Evolutionary conservation across 1,284 basidiomycete species (phyloP).

Genomic region (Clitocybe nebularis): DNA sequence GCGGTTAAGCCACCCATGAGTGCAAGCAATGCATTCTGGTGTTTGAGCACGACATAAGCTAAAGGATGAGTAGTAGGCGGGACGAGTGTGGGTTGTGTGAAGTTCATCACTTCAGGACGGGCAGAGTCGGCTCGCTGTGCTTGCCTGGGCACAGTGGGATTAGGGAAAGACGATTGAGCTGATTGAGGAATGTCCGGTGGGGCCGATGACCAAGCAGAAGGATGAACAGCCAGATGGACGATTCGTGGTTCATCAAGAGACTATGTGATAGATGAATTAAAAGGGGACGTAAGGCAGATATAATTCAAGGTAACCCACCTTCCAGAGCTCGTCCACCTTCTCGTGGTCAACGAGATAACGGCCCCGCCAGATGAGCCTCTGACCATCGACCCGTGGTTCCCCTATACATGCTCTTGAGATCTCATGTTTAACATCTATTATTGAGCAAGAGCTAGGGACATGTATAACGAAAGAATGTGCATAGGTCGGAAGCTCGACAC

Average conservation of each 20-base stretch:
- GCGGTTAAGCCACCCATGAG: slow-evolving; percentile 28
- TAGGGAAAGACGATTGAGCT: slow-evolving; percentile 5
- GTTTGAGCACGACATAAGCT: slow-evolving; percentile 40
- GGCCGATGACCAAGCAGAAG: slow-evolving; percentile 62
- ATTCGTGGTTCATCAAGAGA: slow-evolving; percentile 51
- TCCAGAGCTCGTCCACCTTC: slow-evolving; percentile 64
- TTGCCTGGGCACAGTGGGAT: slow-evolving; percentile 11
- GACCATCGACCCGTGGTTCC: slow-evolving; percentile 61
- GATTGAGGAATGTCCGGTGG: slow-evolving; percentile 34
- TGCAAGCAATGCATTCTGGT: slow-evolving; percentile 43
- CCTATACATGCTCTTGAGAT: slow-evolving; percentile 61
- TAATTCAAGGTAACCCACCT: slow-evolving; percentile 38
- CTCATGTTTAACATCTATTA: slow-evolving; percentile 64
- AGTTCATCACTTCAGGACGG: neutral
- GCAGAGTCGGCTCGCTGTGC: slow-evolving; percentile 8
- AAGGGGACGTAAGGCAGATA: slow-evolving; percentile 11
- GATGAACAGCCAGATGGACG: slow-evolving; percentile 72
- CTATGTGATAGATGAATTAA: slow-evolving; percentile 31
- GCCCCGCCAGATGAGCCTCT: slow-evolving; percentile 72
- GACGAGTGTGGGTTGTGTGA: slow-evolving; percentile 12
- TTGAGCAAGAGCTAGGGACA: slow-evolving; percentile 44
- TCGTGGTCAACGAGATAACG: slow-evolving; percentile 63
- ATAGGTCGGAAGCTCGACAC: slow-evolving; percentile 71
- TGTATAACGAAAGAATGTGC: slow-evolving; percentile 60
- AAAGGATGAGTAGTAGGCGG: slow-evolving; percentile 20